A percentile compares a stretch with the other conserved stretches of the same genome.
These are phyloP conservation scores for Pleomassaria siparia DNA, from an alignment of 2,329 filamentous ascomycete genomes.

Conservation along the genomic window DNA sequence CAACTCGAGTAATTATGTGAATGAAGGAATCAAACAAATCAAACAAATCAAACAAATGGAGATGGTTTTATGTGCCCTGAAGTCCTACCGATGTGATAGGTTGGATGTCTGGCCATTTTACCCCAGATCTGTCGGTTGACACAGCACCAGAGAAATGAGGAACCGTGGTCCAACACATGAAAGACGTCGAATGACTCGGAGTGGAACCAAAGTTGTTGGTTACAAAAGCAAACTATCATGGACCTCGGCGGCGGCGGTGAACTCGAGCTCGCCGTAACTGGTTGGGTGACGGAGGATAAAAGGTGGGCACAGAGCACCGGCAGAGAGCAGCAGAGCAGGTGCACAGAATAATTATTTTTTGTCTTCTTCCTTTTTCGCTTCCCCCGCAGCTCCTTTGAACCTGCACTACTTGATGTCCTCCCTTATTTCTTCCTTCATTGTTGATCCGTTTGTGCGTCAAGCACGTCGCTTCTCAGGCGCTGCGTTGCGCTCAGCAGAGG, in stretches of 20 bases:
- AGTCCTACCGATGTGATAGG: neutral
- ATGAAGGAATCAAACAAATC: neutral
- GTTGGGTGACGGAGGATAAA: too few species aligned
- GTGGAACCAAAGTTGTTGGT: neutral
- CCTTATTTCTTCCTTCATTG: conserved; percentile 43
- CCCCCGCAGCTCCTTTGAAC: neutral
- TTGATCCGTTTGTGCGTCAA: conserved; percentile 44
- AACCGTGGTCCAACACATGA: neutral
- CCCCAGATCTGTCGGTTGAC: too few species aligned
- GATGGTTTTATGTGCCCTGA: neutral
- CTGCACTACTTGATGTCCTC: conserved; percentile 18
- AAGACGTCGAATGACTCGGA: neutral
- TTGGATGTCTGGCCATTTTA: too few species aligned
- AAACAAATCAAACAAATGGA: too few species aligned
- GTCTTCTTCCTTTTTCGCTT: conserved; percentile 1
- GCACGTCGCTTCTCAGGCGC: conserved; percentile 42
- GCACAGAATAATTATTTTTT: neutral
- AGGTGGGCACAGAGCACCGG: too few species aligned
- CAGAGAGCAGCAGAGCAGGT: neutral
- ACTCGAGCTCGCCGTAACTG: too few species aligned
- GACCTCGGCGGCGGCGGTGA: too few species aligned
- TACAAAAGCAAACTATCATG: too few species aligned
- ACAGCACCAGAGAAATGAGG: neutral
- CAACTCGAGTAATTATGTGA: conserved; percentile 1
- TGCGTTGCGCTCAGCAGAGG: conserved; percentile 15